phyloP scores from a whole-genome alignment of 257 asterid species.

The Solanum pimpinellifolium region DNA sequence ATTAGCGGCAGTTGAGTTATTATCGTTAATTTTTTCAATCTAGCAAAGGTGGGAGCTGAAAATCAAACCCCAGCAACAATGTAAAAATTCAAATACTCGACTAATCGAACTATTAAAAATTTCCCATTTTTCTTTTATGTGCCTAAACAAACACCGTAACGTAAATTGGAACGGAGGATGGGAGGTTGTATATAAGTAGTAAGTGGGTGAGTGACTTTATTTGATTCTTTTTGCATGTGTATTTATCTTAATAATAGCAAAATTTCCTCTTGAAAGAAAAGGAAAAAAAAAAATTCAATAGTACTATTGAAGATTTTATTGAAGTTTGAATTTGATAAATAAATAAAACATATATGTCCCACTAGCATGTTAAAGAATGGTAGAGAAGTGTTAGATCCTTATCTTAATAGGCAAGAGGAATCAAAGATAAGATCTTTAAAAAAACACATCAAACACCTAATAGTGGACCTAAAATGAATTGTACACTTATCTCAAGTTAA shows the following conservation, averaged over 20 bases:
- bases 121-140: background rate
- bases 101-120: background rate
- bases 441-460: background rate
- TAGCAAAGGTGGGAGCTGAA: background rate
- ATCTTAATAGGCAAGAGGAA: slow-evolving; percentile 2
- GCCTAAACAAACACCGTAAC: background rate
- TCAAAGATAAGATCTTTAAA: background rate
- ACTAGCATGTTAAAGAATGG: background rate
- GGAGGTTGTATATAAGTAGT: background rate
- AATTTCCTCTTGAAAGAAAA: background rate
- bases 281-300: background rate
- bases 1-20: background rate
- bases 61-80: background rate
- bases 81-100: background rate
- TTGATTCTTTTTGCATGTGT: background rate
- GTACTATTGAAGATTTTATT: background rate
- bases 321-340: background rate
- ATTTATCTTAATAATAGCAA: background rate
- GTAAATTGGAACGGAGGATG: background rate
- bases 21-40: no score
- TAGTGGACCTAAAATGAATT: background rate
- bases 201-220: background rate
- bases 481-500: background rate
- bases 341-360: background rate
- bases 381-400: background rate